Evolutionary conservation across 352 stramenopile species (phyloP), one percentile per base, ranked within the genome.

Genomic region (Thalassiosira ordinaria): DNA sequence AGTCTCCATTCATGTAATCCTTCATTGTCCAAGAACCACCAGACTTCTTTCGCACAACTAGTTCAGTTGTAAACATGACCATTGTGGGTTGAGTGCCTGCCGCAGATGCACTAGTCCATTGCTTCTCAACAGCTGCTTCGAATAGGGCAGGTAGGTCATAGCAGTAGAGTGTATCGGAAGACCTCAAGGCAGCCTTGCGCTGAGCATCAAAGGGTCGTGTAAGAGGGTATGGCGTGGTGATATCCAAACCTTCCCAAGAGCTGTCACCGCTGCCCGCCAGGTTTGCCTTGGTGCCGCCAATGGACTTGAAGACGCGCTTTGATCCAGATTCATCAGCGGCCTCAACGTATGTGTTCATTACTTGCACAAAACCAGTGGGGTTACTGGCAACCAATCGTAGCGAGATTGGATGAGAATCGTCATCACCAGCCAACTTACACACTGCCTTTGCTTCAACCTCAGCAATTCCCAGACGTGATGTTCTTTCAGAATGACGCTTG

Each of bases 121-220:
- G 91, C 31, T 96, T 91, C 80, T 99, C 88, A 49, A 99, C 84
- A 37, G 96, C 97, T 74, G 96, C 95, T 91, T 99, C 97, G 76
- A 99, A 98, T 24, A 99, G 90, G 73, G 98, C 96, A 35, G 99
- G 89, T 82, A 99, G 98, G 90, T 99, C 98, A 91, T 99, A 99
- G 75, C 96, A 97, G 86, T 99, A 99, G 8, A 97, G 79, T 24
- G 95, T 97, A 67, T 97, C 94, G 3, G 90, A 95, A 14, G 88
- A 97, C 91, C 82, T 96, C 80, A 90, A 93, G 84, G 93, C 98
- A 93, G 91, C 94, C 91, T 94, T 91, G 26, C 93, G 68, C 57
- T 95, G 82, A 49, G 98, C 95, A 77, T 95, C 91, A 84, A 99
- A 99, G 37, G 96, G 94, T 66, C 98, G 94, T 26, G 95, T 95